Evolutionary conservation across 2,329 filamentous ascomycete genomes (phyloP).

Genomic region (Aschersonia sp.): DNA sequence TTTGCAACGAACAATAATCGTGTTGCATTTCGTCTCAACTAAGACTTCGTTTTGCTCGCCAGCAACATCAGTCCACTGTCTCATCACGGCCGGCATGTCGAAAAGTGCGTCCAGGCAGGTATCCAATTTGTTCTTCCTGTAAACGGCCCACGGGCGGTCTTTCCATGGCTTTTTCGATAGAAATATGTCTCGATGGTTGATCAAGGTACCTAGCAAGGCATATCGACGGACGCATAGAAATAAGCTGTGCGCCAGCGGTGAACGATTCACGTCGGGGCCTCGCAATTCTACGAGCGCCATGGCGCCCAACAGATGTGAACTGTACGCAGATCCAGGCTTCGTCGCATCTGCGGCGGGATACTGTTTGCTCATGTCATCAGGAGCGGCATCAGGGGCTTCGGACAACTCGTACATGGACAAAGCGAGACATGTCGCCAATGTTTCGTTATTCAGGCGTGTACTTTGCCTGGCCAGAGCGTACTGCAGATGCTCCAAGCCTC

Average conservation of each 20-base stretch:
- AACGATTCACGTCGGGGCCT: slow-evolving; percentile 2
- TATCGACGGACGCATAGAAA: slow-evolving; percentile 3
- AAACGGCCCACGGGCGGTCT: slow-evolving; percentile 2
- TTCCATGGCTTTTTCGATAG: slow-evolving; percentile 1
- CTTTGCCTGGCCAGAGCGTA: background rate
- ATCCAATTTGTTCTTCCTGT: slow-evolving; percentile 4
- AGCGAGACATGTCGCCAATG: slow-evolving; percentile 4
- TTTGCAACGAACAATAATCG: background rate
- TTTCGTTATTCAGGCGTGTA: slow-evolving; percentile 2
- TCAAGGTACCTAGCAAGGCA: slow-evolving; percentile 1
- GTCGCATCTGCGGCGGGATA: background rate
- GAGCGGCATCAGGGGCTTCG: slow-evolving; percentile 1
- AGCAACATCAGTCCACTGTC: slow-evolving; percentile 1
- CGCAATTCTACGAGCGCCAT: slow-evolving; percentile 4
- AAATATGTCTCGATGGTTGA: slow-evolving; percentile 2
- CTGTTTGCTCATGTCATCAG: background rate
- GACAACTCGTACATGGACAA: slow-evolving; percentile 4
- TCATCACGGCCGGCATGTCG: slow-evolving; percentile 2
- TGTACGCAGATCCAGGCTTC: background rate
- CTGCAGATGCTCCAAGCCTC: slow-evolving; percentile 2
- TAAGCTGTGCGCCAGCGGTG: slow-evolving; percentile 4
- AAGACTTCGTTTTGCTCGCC: background rate
- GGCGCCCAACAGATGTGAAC: slow-evolving; percentile 3
- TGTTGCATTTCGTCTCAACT: background rate
- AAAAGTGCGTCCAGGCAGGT: slow-evolving; percentile 3